Evolutionary conservation across 768 basidiomycete genomes (phyloP).

Genomic region (Coprinopsis cinerea): DNA sequence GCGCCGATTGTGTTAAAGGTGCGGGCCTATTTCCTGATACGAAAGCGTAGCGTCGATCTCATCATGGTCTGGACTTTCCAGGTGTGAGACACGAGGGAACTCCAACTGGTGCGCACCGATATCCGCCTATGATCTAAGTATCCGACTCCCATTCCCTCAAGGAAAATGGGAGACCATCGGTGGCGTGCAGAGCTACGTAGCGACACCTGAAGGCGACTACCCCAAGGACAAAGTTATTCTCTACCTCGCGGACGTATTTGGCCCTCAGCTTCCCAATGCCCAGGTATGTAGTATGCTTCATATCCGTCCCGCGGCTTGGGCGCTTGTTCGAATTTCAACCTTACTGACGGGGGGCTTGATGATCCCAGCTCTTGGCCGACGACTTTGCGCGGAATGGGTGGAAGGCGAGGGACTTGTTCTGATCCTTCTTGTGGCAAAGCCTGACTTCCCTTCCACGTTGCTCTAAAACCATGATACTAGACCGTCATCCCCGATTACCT

Average conservation of each 20-base stretch:
- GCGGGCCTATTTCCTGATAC: conserved; percentile 3
- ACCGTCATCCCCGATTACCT: conserved; percentile 37
- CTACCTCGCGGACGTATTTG: conserved; percentile 49
- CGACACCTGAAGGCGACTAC: conserved; percentile 45
- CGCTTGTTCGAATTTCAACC: background rate
- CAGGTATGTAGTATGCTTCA: conserved; percentile 25
- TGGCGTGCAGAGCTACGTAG: conserved; percentile 47
- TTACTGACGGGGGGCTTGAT: too few relatives aligned
- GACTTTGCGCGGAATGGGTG: conserved; percentile 43
- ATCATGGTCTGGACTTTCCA: conserved; percentile 14
- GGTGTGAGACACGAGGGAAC: conserved; percentile 49
- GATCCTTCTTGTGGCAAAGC: conserved; percentile 10
- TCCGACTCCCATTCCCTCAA: conserved; percentile 15
- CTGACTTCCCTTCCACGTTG: background rate
- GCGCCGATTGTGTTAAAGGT: conserved; percentile 54
- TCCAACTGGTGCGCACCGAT: conserved; percentile 29
- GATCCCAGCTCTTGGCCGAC: conserved; percentile 37
- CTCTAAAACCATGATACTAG: conserved; percentile 16
- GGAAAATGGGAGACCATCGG: conserved; percentile 42
- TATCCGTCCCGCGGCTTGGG: background rate
- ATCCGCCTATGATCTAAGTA: background rate
- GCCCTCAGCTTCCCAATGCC: conserved; percentile 39
- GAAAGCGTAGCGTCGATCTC: background rate
- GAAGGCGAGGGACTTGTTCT: conserved; percentile 20
- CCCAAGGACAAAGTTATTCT: conserved; percentile 52